Base-by-base conservation (phyloP, 2,329 filamentous ascomycete genomes). In the Neonectria coccinea region DNA sequence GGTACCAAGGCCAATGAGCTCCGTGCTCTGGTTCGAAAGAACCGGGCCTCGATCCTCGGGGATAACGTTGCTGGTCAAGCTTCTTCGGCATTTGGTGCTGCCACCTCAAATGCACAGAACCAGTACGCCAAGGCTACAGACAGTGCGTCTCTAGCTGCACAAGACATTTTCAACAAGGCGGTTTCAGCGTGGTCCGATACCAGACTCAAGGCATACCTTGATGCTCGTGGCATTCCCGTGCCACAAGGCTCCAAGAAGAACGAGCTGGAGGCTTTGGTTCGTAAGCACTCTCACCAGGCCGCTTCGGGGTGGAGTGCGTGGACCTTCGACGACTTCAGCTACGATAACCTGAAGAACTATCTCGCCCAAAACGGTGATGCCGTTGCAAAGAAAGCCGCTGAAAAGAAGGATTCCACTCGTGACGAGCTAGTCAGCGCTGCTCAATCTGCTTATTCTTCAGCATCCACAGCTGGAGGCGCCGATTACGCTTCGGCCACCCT, bases 1-100 rank as follows among this genome's bases (percentile, higher is more conserved):
- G 96, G 95, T 52, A 97, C 92, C 75, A 94, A 92, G 84, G 84
- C 88, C 71, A 97, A 97, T 74, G 95, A 99, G 79, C 87, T 98
- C 27, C 85, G 97, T 57, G 94, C 95, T 57, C 87, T 98, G 67
- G 91, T 95, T 68, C 93, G 95, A 77, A 97, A 96, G 85, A 88
- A 97, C 81, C 91, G 92, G 64, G 90, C 91, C 63, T 83, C 89
- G 63, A 83, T 95, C 50, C 83, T 90, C 18, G 90, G 89, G 65
- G 90, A 93, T 73, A 92, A 86, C 55, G 79, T 87, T 12, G 78
- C 83, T 10, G 85, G 80, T 25, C 86, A 86, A 22, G 88, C 86
- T 41, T 82, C 86, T 29, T 88, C 87, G 22, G 85, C 86, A 5
- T 89, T 86, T 66, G 91, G 91, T 61, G 91, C 91, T 65, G 92